A percentile compares a stretch with the other conserved stretches of the same genome.
Conservation (phyloP, 345 rosid genomes). For the Eucalyptus cloeziana region DNA sequence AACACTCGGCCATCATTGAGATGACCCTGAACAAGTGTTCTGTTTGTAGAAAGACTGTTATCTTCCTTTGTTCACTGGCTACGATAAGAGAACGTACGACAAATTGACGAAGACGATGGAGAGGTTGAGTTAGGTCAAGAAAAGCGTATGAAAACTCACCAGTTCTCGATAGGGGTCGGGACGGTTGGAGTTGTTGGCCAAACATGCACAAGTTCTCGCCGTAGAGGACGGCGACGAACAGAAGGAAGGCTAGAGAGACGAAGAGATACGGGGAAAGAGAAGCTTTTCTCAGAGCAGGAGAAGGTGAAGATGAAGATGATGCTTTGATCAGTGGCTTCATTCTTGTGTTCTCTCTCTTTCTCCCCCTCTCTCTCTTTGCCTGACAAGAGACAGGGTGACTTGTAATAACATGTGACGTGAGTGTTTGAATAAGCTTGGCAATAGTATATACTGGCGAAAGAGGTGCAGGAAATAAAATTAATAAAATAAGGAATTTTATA, state of each 20-base stretch:
- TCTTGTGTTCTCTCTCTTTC: background rate
- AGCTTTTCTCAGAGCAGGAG: constrained; percentile 35
- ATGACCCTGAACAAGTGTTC: background rate
- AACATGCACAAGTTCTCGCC: constrained; percentile 61
- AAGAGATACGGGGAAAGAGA: constrained; percentile 61
- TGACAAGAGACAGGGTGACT: background rate
- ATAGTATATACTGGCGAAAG: background rate
- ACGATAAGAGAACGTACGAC: background rate
- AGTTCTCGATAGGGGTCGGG: background rate
- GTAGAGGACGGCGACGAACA: constrained; percentile 52
- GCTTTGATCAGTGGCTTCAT: background rate
- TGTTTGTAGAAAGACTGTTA: background rate
- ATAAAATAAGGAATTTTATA: background rate
- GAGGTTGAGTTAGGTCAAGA: background rate
- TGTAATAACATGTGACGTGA: background rate
- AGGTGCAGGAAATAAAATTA: background rate
- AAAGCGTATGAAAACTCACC: constrained; percentile 14
- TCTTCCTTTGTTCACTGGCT: background rate
- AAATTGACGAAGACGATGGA: background rate
- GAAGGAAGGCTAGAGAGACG: constrained; percentile 43
- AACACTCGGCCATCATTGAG: background rate
- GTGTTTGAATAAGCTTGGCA: background rate
- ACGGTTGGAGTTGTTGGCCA: constrained; percentile 27
- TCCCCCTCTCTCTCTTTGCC: background rate
- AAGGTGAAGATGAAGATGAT: constrained; percentile 9